Evolutionary conservation across 805 yeast genomes (phyloP).

Genomic region (Yamadazyma sp.): DNA sequence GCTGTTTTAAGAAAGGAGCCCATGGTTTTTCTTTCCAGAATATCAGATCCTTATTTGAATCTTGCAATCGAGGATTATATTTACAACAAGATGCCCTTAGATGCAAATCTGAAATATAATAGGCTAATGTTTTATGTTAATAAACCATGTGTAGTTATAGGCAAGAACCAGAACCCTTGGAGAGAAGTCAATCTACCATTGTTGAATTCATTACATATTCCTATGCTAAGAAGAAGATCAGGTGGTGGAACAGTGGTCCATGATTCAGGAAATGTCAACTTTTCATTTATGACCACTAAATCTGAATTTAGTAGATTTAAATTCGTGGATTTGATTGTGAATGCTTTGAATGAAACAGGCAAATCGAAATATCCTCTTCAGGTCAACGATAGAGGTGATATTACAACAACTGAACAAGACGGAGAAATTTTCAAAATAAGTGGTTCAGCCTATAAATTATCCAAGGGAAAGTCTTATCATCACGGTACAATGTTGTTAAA

Average conservation of each 20-base stretch:
- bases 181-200: conserved; percentile 69
- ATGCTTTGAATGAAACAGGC: conserved; percentile 23
- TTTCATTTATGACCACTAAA: conserved; percentile 72
- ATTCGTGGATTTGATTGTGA: conserved; percentile 46
- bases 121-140: conserved; percentile 74
- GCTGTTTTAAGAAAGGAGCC: conserved; percentile 29
- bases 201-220: conserved; percentile 49
- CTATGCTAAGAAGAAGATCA: conserved; percentile 72
- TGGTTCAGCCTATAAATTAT: conserved; percentile 89
- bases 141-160: conserved; percentile 84
- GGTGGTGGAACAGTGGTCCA: conserved; percentile 99
- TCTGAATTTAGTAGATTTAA: conserved; percentile 58
- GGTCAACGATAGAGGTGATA: conserved; percentile 80
- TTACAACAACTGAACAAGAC: conserved; percentile 41
- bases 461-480: conserved; percentile 80
- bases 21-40: conserved; percentile 53
- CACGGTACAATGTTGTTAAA: conserved; percentile 92
- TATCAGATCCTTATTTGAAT: conserved; percentile 68
- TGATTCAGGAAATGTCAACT: conserved; percentile 85
- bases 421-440: conserved; percentile 58
- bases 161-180: conserved; percentile 96
- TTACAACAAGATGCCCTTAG: conserved; percentile 59
- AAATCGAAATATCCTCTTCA: conserved; percentile 25
- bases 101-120: conserved; percentile 28
- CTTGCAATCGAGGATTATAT: conserved; percentile 80